Conservation (phyloP, 495 filamentous ascomycete species). For the Wilcoxina mikolae region DNA sequence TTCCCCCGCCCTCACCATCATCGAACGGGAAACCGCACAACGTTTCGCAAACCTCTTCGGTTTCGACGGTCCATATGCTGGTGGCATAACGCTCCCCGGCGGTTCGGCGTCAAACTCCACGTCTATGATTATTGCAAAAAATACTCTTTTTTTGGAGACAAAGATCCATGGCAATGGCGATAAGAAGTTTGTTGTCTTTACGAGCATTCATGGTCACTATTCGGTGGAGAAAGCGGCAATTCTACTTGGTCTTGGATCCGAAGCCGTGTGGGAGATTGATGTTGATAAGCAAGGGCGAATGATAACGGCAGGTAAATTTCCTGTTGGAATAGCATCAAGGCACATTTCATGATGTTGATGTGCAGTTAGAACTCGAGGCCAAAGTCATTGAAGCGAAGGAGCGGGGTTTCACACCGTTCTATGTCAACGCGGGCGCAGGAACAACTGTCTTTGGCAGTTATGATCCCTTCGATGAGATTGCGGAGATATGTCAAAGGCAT, state of each 20-base stretch:
- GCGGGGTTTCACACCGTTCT: conserved; percentile 68
- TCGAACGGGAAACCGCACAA: conserved; percentile 64
- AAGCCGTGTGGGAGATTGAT: conserved; percentile 55
- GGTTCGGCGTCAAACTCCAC: conserved; percentile 76
- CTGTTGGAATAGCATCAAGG: neutral
- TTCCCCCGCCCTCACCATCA: conserved; percentile 69
- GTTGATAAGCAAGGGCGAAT: conserved; percentile 61
- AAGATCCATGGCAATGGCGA: conserved; percentile 54
- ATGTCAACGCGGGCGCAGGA: conserved; percentile 88
- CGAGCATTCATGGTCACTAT: conserved; percentile 79
- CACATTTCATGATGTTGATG: neutral
- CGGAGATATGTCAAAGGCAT: conserved; percentile 52
- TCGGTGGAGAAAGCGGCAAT: conserved; percentile 86
- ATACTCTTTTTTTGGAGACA: conserved; percentile 61
- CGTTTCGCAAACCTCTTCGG: conserved; percentile 63
- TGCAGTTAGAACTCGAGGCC: conserved; percentile 40
- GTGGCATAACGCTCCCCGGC: conserved; percentile 76
- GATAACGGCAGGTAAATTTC: conserved; percentile 34
- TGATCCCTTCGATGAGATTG: conserved; percentile 62
- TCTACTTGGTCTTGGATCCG: conserved; percentile 66
- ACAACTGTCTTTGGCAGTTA: conserved; percentile 87
- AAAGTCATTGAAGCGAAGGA: conserved; percentile 42
- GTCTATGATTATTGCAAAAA: conserved; percentile 77
- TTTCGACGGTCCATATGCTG: conserved; percentile 54
- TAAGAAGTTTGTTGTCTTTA: conserved; percentile 68